phyloP scores from a whole-genome alignment of 202 grass and related monocot genomes.

The Saccharum hybrid region DNA sequence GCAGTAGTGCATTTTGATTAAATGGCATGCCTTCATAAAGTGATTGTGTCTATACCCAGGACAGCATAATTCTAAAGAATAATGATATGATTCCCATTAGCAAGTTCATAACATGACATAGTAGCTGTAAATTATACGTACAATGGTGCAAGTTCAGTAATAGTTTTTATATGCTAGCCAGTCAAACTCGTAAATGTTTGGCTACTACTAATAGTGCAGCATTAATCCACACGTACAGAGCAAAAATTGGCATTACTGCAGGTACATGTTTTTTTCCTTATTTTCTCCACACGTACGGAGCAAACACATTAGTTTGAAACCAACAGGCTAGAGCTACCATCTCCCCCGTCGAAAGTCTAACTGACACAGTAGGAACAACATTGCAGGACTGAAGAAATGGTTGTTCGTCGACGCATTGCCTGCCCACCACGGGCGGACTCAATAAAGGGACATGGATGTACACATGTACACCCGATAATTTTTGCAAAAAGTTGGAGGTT shows the following conservation, averaged over 20 bases:
- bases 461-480: not conserved
- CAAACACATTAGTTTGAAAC: not conserved
- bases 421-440: not conserved
- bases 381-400: not conserved
- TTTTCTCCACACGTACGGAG: not conserved
- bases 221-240: not conserved
- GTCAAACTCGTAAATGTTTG: not conserved
- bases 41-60: not conserved
- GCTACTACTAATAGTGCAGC: not conserved
- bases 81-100: not conserved
- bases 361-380: slow-evolving; percentile 1
- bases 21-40: slow-evolving; percentile 24
- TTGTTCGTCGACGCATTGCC: not conserved
- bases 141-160: not conserved
- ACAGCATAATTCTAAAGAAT: not conserved
- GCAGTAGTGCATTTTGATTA: not conserved
- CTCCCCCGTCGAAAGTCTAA: not conserved
- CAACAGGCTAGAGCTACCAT: not conserved
- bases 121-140: not conserved
- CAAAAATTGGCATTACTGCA: not conserved
- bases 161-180: not conserved
- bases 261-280: not conserved
- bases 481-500: not conserved
- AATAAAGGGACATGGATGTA: not conserved
- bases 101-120: not conserved